A percentile compares a stretch with the other conserved stretches of the same genome.
Conservation (phyloP, 2,329 filamentous ascomycete genomes). For the Thelonectria discophora region DNA sequence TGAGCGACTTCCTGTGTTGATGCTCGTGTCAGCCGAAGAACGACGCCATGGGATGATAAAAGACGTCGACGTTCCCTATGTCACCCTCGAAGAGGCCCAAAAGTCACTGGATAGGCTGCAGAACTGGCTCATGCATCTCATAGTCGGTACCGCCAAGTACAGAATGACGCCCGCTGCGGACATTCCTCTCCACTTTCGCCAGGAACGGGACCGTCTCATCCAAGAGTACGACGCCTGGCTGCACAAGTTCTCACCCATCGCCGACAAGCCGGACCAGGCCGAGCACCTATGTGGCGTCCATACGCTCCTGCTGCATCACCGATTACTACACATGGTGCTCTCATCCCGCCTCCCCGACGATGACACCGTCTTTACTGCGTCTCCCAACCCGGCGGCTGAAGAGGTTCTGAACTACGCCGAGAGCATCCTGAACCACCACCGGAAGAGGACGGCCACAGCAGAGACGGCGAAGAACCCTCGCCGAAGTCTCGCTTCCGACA, state of each 20-base stretch:
- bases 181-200: constrained; percentile 19
- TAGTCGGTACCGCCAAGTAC: constrained; percentile 9
- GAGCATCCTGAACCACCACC: constrained; percentile 8
- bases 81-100: constrained; percentile 12
- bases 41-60: no score
- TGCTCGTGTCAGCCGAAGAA: background rate
- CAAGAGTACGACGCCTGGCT: constrained; percentile 14
- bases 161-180: background rate
- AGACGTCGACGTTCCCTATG: background rate
- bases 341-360: constrained; percentile 21
- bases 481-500: constrained; percentile 32
- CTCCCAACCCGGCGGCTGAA: constrained; percentile 18
- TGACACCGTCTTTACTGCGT: constrained; percentile 14
- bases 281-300: background rate
- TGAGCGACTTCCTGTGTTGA: constrained; percentile 21
- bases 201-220: constrained; percentile 10
- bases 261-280: background rate
- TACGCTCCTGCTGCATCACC: constrained; percentile 24
- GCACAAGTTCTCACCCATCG: background rate
- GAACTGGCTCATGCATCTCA: constrained; percentile 25
- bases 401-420: constrained; percentile 20
- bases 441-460: constrained; percentile 6
- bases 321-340: constrained; percentile 23
- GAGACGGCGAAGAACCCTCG: constrained; percentile 17
- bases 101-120: constrained; percentile 23